Base-by-base conservation (phyloP, 2,329 filamentous ascomycete species). In the Nannizzia gypsea region DNA sequence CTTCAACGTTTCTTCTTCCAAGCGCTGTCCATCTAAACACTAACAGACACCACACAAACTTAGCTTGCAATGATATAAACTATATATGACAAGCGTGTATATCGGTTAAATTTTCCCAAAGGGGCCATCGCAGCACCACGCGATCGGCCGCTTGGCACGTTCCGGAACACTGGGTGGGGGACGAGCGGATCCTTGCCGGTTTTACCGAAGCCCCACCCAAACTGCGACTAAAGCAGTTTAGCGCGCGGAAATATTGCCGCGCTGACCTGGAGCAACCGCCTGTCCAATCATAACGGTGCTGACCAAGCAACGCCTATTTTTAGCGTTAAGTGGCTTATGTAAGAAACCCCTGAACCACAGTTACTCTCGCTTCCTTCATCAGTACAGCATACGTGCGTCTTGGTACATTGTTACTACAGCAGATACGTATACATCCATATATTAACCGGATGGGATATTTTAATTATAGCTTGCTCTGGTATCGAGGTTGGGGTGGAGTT, bases 131-230 rank as follows among this genome's bases (percentile, higher is more conserved):
- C 48, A 46, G 42, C 3, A 52, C 48, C 48, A 52, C 48, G 48
- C 48, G 48, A 52, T 52, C 48, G 48, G 20, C 48, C 48, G 48
- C 48, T 52, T 52, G 48, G 48, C 48, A 24, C 48, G 48, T 52
- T 52, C 48, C 48, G 48, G 48, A 52, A 52, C 48, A n/a, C 48
- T 52, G 48, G 48, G 26, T 52, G 26, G 22, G 48, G 48, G 48
- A 52, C 26, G 22, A 31, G 48, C 48, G 48, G 48, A 52, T 52
- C 48, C 48, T 52, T 52, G 48, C 48, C 48, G 48, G 48, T 52
- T 52, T 52, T 52, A 52, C 48, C 48, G 48, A 52, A 52, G 26
- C 22, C 48, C 48, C 48, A 28, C 48, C 48, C 9, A 17, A 17
- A n/a, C 3, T 11, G 5, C 15, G 24, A 22, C 22, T 3, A 17